phyloP scores from a whole-genome alignment of 2,329 filamentous ascomycete species.

The Xylariomycetidae sp. region DNA sequence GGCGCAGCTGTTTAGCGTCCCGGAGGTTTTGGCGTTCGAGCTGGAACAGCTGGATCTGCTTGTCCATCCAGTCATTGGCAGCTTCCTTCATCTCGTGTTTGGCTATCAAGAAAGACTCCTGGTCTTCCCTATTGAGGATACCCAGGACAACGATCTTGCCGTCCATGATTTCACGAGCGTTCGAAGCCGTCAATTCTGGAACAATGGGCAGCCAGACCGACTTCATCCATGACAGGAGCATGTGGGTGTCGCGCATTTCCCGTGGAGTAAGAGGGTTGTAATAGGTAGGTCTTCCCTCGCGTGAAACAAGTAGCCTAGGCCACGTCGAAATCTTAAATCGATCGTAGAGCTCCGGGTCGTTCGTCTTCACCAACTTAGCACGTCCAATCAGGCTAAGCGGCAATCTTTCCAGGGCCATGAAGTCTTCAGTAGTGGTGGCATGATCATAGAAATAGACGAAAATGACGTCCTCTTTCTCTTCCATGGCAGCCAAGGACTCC shows the following conservation, averaged over 20 bases:
- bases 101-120: constrained; percentile 70
- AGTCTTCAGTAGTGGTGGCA: constrained; percentile 88
- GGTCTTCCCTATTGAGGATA: constrained; percentile 72
- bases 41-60: constrained; percentile 86
- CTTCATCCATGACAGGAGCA: constrained; percentile 87
- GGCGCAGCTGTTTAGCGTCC: constrained; percentile 88
- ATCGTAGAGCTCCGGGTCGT: constrained; percentile 66
- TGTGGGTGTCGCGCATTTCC: constrained; percentile 83
- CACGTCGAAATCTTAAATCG: constrained; percentile 95
- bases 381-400: constrained; percentile 85
- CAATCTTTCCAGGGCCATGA: constrained; percentile 77
- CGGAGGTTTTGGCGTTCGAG: constrained; percentile 88
- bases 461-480: constrained; percentile 90
- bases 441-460: constrained; percentile 98
- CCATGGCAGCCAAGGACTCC: constrained; percentile 69
- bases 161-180: constrained; percentile 92
- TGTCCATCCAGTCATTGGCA: constrained; percentile 96
- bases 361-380: constrained; percentile 87
- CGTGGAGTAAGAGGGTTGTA: constrained; percentile 81
- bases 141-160: constrained; percentile 91
- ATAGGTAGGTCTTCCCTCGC: constrained; percentile 85
- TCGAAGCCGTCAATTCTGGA: constrained; percentile 84
- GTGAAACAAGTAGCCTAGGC: constrained; percentile 85
- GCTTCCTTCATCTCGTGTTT: constrained; percentile 92
- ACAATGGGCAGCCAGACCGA: constrained; percentile 94